Conservation (phyloP, 495 filamentous ascomycete species). For the Lasiosphaeria hispida region DNA sequence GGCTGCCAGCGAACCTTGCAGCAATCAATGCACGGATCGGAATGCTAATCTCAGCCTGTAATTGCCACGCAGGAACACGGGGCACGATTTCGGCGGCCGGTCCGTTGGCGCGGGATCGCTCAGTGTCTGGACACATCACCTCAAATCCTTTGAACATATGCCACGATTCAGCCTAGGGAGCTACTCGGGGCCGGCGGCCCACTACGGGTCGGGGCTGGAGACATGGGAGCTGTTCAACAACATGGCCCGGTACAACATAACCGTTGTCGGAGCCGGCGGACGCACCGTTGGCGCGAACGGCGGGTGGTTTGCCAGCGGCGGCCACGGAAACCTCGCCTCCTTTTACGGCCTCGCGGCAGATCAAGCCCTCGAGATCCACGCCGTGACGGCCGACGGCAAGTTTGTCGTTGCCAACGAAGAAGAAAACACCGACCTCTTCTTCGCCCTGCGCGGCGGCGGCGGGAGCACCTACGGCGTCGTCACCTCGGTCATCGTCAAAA, state of each 20-base stretch:
- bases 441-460: conserved; percentile 58
- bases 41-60: no score
- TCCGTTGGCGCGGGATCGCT: conserved; percentile 51
- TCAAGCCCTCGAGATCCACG: conserved; percentile 49
- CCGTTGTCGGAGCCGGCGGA: conserved; percentile 42
- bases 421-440: conserved; percentile 59
- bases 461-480: conserved; percentile 51
- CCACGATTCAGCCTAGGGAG: conserved; percentile 35
- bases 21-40: no score
- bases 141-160: conserved; percentile 43
- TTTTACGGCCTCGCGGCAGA: conserved; percentile 50
- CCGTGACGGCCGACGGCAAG: conserved; percentile 54
- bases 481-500: conserved; percentile 47
- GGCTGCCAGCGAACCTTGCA: no score
- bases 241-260: conserved; percentile 35
- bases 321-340: conserved; percentile 42
- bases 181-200: conserved; percentile 43
- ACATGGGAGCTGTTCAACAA: conserved; percentile 41
- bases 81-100: conserved; percentile 63
- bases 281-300: conserved; percentile 49
- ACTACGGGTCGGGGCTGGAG: conserved; percentile 47
- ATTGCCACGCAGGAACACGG: conserved; percentile 55
- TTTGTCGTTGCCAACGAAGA: conserved; percentile 50
- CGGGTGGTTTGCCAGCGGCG: conserved; percentile 53
- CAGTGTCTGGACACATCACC: conserved; percentile 57